These are phyloP conservation scores for Gloeophyllum trabeum DNA, from an alignment of 768 basidiomycete species.

Conservation along the genomic window DNA sequence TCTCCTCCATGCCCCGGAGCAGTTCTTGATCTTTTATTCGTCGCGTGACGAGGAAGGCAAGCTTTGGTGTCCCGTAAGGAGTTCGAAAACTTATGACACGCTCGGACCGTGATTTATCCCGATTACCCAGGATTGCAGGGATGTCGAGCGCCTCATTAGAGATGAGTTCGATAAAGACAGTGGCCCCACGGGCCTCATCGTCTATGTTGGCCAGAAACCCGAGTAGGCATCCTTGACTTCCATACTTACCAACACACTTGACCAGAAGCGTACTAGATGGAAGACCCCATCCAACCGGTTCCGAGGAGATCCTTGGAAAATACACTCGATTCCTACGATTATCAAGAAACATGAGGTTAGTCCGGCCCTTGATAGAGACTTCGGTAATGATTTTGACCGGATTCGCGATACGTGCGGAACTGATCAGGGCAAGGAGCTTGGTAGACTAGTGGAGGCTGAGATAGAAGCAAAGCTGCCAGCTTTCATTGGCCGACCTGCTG, in stretches of 20 bases:
- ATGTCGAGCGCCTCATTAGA: slow-evolving; percentile 43
- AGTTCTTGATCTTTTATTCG: slow-evolving; percentile 61
- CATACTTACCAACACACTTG: slow-evolving; percentile 1
- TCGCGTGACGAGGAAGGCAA: slow-evolving; percentile 45
- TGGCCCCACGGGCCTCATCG: slow-evolving; percentile 42
- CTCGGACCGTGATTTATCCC: background rate
- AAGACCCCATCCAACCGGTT: slow-evolving; percentile 45
- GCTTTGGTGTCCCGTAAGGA: slow-evolving; percentile 63
- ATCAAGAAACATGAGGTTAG: slow-evolving; percentile 48
- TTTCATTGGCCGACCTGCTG: too few relatives aligned
- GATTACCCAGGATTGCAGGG: slow-evolving; percentile 45
- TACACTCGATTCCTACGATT: slow-evolving; percentile 55
- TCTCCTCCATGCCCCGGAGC: slow-evolving; percentile 30
- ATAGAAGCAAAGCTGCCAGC: too few relatives aligned
- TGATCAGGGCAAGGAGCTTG: too few relatives aligned
- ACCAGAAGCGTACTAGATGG: slow-evolving; percentile 44
- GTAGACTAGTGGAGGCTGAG: too few relatives aligned
- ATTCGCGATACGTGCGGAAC: too few relatives aligned
- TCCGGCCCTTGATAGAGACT: too few relatives aligned
- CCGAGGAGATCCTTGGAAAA: slow-evolving; percentile 51
- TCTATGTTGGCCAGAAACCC: slow-evolving; percentile 56
- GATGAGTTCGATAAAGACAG: slow-evolving; percentile 33
- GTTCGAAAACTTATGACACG: background rate
- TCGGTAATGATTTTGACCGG: too few relatives aligned
- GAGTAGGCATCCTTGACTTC: slow-evolving; percentile 34